A percentile compares a stretch with the other conserved stretches of the same genome.
Conservation (phyloP, 2,329 filamentous ascomycete species). For the Paraphoma chrysanthemicola region DNA sequence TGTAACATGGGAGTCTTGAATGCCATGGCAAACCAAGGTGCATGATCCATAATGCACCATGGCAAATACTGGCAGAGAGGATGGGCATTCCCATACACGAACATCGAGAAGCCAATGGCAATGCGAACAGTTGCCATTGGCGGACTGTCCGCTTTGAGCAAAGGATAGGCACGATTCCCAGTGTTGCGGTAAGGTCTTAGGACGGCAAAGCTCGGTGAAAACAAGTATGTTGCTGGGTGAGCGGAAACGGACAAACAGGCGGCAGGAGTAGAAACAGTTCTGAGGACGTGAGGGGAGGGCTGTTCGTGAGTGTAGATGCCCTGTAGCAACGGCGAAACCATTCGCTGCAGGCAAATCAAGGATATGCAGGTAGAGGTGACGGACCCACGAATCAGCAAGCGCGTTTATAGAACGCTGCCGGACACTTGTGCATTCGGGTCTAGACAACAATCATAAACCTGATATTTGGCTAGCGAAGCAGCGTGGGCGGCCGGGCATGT, state of each 20-base stretch:
- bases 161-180: not conserved
- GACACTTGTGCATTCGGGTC: not conserved
- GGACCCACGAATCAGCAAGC: not conserved
- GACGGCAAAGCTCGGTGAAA: not conserved
- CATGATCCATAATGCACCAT: no score
- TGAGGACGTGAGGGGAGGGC: not conserved
- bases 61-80: no score
- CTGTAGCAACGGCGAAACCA: not conserved
- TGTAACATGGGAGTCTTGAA: no score
- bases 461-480: not conserved
- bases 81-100: no score
- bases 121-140: no score
- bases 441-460: not conserved
- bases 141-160: not conserved
- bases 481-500: not conserved
- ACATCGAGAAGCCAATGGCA: no score
- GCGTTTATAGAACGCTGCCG: not conserved
- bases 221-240: not conserved
- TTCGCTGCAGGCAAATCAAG: not conserved
- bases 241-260: not conserved
- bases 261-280: not conserved
- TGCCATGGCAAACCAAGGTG: no score
- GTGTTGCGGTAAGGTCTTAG: not conserved
- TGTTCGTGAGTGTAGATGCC: not conserved
- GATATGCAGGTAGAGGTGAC: not conserved